These are phyloP conservation scores for Parmales sp. DNA, from an alignment of 108 stramenopile species.

Conservation along the genomic window DNA sequence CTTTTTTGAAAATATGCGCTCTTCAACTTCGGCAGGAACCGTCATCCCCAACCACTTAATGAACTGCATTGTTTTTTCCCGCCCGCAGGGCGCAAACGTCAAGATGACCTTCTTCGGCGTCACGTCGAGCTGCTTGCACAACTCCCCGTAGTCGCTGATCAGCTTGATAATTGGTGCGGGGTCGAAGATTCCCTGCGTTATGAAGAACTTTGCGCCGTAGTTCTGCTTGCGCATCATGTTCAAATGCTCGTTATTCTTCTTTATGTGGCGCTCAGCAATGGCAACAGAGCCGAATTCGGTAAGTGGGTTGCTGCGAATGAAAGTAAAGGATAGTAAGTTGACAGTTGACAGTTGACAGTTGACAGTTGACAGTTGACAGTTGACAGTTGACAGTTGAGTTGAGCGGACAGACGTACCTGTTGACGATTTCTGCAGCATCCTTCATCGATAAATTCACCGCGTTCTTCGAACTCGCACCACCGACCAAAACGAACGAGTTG, in stretches of 20 bases:
- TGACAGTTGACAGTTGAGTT: too few species aligned
- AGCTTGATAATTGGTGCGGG: slow-evolving; percentile 43
- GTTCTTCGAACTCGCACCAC: slow-evolving; percentile 24
- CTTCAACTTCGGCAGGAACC: slow-evolving; percentile 32
- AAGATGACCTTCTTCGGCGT: slow-evolving; percentile 40
- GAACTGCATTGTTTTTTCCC: slow-evolving; percentile 46
- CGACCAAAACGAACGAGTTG: slow-evolving; percentile 40
- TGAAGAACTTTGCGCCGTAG: slow-evolving; percentile 43
- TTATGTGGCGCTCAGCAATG: slow-evolving; percentile 56
- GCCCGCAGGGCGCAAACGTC: slow-evolving; percentile 47
- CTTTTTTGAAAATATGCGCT: not conserved
- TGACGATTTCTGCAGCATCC: slow-evolving; percentile 31
- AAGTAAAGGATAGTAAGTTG: too few species aligned
- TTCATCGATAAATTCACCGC: slow-evolving; percentile 1
- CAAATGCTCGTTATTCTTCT: slow-evolving; percentile 42
- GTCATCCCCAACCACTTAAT: slow-evolving; percentile 51
- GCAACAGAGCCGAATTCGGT: slow-evolving; percentile 46
- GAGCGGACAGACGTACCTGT: not conserved
- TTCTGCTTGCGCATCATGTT: slow-evolving; percentile 47
- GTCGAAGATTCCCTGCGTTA: slow-evolving; percentile 48
- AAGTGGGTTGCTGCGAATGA: too few species aligned
- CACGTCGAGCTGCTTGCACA: slow-evolving; percentile 31
- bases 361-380: too few species aligned
- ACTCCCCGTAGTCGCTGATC: slow-evolving; percentile 39
- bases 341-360: too few species aligned